Percentiles rank a stretch among this genome's conserved stretches.
Conservation (phyloP, 139 green algal species). For the Protoeuglena noctilucae region DNA sequence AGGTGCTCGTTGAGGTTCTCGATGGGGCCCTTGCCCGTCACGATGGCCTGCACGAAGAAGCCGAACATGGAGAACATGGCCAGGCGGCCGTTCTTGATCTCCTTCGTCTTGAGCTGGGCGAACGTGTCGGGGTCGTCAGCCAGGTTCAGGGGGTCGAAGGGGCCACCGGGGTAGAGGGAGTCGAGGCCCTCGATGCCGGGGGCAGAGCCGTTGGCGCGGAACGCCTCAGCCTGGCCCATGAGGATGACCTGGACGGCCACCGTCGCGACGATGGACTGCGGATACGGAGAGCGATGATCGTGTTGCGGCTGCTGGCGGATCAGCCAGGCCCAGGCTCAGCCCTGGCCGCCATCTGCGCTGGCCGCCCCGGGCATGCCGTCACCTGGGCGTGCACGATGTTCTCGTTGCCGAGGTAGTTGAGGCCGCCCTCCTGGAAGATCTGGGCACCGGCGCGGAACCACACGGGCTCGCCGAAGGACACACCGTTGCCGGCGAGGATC, state of each 20-base stretch:
- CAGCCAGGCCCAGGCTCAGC: too few species aligned
- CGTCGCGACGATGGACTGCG: slow-evolving; percentile 76
- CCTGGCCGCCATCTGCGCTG: too few species aligned
- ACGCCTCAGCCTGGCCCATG: slow-evolving; percentile 61
- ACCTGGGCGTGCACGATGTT: slow-evolving; percentile 66
- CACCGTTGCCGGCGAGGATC: slow-evolving; percentile 12
- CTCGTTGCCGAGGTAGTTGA: slow-evolving; percentile 68
- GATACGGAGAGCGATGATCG: slow-evolving; percentile 16
- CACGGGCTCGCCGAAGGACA: slow-evolving; percentile 23
- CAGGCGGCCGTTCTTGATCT: slow-evolving; percentile 93
- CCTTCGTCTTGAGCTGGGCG: slow-evolving; percentile 59
- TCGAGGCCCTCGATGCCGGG: slow-evolving; percentile 52
- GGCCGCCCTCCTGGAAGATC: slow-evolving; percentile 34
- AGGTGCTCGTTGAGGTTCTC: slow-evolving; percentile 23
- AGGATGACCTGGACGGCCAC: slow-evolving; percentile 70
- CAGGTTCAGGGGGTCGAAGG: slow-evolving; percentile 12
- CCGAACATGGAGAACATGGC: slow-evolving; percentile 87
- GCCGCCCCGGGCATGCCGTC: too few species aligned
- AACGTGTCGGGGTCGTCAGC: slow-evolving; percentile 12
- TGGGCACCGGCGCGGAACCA: slow-evolving; percentile 35
- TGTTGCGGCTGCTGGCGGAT: slow-evolving; percentile 10
- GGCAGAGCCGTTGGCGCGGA: slow-evolving; percentile 41
- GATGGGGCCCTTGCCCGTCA: slow-evolving; percentile 48
- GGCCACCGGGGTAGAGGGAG: slow-evolving; percentile 46
- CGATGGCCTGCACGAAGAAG: slow-evolving; percentile 69